Conservation (phyloP, 768 basidiomycete species). For the Suillus lakei region DNA sequence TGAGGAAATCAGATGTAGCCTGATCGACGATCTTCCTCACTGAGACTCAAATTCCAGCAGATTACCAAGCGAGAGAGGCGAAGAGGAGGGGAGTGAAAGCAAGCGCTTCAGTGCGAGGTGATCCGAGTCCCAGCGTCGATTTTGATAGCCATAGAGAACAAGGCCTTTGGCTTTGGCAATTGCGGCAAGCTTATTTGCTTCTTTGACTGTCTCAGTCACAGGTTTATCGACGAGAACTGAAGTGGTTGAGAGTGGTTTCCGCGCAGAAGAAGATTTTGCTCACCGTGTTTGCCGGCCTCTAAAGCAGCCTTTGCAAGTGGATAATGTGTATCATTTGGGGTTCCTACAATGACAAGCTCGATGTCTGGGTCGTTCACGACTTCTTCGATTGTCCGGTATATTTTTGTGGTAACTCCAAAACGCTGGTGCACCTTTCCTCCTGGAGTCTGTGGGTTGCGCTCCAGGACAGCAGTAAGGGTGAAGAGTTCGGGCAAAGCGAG, state of each 20-base stretch:
- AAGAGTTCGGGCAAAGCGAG: conserved; percentile 73
- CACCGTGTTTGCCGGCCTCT: conserved; percentile 76
- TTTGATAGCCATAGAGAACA: conserved; percentile 74
- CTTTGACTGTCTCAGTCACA: conserved; percentile 59
- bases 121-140: conserved; percentile 81
- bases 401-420: conserved; percentile 61
- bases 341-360: conserved; percentile 70
- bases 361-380: conserved; percentile 67
- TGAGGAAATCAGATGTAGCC: conserved; percentile 2
- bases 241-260: conserved; percentile 3
- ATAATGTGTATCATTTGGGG: conserved; percentile 79
- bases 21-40: conserved; percentile 41
- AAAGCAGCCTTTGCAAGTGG: conserved; percentile 65
- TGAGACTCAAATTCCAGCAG: conserved; percentile 78
- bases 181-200: conserved; percentile 63
- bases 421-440: conserved; percentile 69
- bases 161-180: conserved; percentile 64
- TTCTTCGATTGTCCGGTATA: conserved; percentile 63
- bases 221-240: conserved; percentile 84
- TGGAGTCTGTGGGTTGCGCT: conserved; percentile 64
- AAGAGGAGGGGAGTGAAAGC: conserved; percentile 54
- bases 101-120: conserved; percentile 69
- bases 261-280: conserved; percentile 13
- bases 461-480: conserved; percentile 73
- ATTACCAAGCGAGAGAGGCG: conserved; percentile 59